phyloP scores from a whole-genome alignment of 768 basidiomycete species.

The Lactarius hengduanensis region DNA sequence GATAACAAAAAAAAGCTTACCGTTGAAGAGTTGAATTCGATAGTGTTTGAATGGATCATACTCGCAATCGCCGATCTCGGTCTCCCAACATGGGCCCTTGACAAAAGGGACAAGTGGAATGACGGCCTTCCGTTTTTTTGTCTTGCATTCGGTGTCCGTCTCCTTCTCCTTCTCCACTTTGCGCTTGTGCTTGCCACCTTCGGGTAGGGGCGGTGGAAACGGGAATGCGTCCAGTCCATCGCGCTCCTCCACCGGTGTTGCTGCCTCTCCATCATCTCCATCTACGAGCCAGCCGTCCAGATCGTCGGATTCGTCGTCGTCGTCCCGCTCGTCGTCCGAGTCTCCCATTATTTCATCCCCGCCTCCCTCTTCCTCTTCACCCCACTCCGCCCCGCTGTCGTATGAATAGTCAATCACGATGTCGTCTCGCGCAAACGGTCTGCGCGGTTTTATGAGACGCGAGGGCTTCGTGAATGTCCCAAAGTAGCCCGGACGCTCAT shows the following conservation, averaged over 20 bases:
- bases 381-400: constrained; percentile 97
- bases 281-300: constrained; percentile 78
- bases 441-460: constrained; percentile 72
- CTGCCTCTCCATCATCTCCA: constrained; percentile 57
- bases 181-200: constrained; percentile 62
- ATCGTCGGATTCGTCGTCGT: constrained; percentile 66
- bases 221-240: constrained; percentile 36
- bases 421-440: constrained; percentile 77
- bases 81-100: constrained; percentile 84
- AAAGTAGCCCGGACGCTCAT: constrained; percentile 87
- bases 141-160: constrained; percentile 63
- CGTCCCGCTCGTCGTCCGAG: constrained; percentile 62
- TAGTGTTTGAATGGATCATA: constrained; percentile 73
- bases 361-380: constrained; percentile 74
- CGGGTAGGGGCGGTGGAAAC: constrained; percentile 37
- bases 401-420: constrained; percentile 83
- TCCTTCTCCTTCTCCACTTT: constrained; percentile 46
- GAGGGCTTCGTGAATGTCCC: constrained; percentile 93
- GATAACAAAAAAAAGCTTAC: constrained; percentile 41
- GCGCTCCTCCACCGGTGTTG: constrained; percentile 42
- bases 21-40: constrained; percentile 81
- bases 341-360: constrained; percentile 71
- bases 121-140: constrained; percentile 74
- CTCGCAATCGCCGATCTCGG: constrained; percentile 59
- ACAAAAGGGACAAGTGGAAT: constrained; percentile 75